Conservation (phyloP, 805 yeast species). For the Starmerella stigmatis region DNA sequence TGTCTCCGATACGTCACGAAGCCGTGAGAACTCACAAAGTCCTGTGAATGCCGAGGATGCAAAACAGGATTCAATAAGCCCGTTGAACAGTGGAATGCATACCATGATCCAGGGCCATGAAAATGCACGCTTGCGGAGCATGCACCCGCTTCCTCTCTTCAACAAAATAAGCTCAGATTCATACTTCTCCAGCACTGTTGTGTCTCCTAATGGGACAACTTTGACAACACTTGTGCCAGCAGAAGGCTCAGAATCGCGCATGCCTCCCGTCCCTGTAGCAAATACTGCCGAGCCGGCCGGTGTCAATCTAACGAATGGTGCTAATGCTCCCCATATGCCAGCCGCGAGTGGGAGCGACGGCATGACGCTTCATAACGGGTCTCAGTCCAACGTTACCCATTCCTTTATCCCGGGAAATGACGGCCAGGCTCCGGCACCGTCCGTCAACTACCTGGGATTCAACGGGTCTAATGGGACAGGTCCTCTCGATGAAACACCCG, state of each 20-base stretch:
- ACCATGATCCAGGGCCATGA: slow-evolving; percentile 8
- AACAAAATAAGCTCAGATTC: slow-evolving; percentile 84
- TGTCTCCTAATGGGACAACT: slow-evolving; percentile 88
- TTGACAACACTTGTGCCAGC: slow-evolving; percentile 83
- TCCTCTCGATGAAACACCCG: neutral
- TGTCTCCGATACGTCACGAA: neutral
- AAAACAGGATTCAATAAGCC: neutral
- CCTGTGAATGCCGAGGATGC: neutral
- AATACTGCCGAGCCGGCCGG: neutral
- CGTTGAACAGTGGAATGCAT: slow-evolving; percentile 10
- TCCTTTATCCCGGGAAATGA: neutral
- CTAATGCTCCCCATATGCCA: neutral
- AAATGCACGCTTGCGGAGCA: slow-evolving; percentile 12
- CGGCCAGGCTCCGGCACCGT: neutral
- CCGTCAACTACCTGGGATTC: neutral
- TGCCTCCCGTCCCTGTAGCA: neutral
- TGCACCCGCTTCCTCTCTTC: slow-evolving; percentile 76
- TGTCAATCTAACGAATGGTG: neutral
- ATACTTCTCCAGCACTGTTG: slow-evolving; percentile 71
- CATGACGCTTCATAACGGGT: neutral
- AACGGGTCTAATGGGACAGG: neutral
- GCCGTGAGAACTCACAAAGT: neutral
- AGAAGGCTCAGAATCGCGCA: slow-evolving; percentile 38
- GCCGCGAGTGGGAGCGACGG: no score
- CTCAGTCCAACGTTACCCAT: neutral